Conservation (phyloP, 2,329 filamentous ascomycete species). For the Pseudogymnoascus sp. region DNA sequence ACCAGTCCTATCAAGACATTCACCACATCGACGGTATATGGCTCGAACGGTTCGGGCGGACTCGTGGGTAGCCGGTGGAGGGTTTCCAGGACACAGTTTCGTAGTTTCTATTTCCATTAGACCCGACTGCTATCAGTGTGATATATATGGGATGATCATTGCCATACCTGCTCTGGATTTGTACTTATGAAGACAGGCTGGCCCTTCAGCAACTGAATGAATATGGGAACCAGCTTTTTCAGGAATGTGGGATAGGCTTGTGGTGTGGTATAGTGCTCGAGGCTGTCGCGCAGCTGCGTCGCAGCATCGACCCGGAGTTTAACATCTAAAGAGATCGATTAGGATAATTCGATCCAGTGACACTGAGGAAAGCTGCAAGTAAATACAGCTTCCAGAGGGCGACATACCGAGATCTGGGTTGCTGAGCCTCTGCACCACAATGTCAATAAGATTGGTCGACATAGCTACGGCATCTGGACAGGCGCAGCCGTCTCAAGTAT, state of each 20-base stretch:
- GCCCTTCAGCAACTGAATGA: slow-evolving; percentile 76
- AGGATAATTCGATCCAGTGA: slow-evolving; percentile 16
- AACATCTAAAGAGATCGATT: slow-evolving; percentile 50
- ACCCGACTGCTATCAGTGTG: neutral
- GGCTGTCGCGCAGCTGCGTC: slow-evolving; percentile 78
- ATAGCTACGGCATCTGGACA: slow-evolving; percentile 9
- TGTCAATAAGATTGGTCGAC: slow-evolving; percentile 54
- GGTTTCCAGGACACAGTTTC: slow-evolving; percentile 90
- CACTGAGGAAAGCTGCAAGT: neutral
- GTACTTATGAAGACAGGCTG: slow-evolving; percentile 86
- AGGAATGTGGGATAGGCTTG: slow-evolving; percentile 74
- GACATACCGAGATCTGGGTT: slow-evolving; percentile 32
- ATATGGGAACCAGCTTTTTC: slow-evolving; percentile 80
- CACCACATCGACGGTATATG: slow-evolving; percentile 80
- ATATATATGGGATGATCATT: slow-evolving; percentile 4
- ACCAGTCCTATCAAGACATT: slow-evolving; percentile 86
- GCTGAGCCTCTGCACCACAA: slow-evolving; percentile 57
- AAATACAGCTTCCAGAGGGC: neutral
- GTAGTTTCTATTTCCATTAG: slow-evolving; percentile 58
- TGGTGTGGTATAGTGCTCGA: slow-evolving; percentile 79
- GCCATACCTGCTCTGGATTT: slow-evolving; percentile 74
- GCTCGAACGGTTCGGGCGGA: slow-evolving; percentile 74
- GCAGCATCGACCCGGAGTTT: slow-evolving; percentile 77
- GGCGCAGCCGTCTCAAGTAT: slow-evolving; percentile 7
- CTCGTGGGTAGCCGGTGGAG: slow-evolving; percentile 75